These are phyloP conservation scores for Nicotiana rustica DNA, from an alignment of 305 asterid species.

Conservation along the genomic window DNA sequence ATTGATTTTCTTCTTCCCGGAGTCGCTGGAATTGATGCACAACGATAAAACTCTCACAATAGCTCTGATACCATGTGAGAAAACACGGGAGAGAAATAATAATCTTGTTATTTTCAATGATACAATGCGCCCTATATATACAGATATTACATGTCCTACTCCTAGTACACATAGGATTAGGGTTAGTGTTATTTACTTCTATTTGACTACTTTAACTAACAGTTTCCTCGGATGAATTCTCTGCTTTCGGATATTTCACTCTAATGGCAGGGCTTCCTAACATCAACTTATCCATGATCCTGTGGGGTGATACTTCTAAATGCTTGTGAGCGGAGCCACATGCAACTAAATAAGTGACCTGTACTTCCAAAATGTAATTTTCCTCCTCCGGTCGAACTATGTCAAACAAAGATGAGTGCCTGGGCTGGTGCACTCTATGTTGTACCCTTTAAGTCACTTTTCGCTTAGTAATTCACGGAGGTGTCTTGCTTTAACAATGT, in stretches of 20 bases:
- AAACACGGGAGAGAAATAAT: too few relatives aligned
- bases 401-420: constrained; percentile 1
- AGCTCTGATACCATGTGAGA: too few relatives aligned
- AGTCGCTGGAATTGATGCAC: too few relatives aligned
- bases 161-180: too few relatives aligned
- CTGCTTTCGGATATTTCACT: constrained; percentile 18
- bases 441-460: not conserved
- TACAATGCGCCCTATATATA: too few relatives aligned
- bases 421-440: not conserved
- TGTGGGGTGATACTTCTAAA: not conserved
- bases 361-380: not conserved
- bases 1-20: too few relatives aligned
- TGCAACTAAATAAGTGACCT: not conserved
- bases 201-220: too few relatives aligned
- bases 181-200: too few relatives aligned
- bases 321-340: constrained; percentile 4
- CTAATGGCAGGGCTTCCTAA: not conserved
- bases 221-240: not conserved
- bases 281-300: not conserved
- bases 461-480: not conserved
- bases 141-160: too few relatives aligned
- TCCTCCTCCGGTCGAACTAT: not conserved
- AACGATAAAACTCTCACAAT: too few relatives aligned
- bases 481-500: not conserved
- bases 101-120: too few relatives aligned